Percentiles rank a stretch among this genome's conserved stretches.
Evolutionary conservation across 345 rosid species (phyloP).

Genomic region (Populus nigra): DNA sequence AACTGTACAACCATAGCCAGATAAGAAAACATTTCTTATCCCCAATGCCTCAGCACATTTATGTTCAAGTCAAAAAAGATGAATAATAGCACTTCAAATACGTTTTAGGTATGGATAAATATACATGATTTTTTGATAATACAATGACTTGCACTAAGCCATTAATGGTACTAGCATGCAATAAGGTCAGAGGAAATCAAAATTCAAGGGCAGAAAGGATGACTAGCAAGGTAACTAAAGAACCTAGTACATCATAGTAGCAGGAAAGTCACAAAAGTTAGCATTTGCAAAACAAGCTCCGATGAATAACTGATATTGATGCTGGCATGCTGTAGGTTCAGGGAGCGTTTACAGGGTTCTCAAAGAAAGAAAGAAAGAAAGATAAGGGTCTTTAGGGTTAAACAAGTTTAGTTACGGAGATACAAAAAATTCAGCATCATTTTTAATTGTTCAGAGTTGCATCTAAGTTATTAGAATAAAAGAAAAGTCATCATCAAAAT

Average conservation of each 20-base stretch:
- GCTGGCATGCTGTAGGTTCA: background rate
- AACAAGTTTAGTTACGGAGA: background rate
- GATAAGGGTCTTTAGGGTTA: background rate
- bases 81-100: background rate
- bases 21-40: background rate
- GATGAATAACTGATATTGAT: background rate
- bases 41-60: background rate
- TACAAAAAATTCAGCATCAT: background rate
- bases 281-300: background rate
- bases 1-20: background rate
- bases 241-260: background rate
- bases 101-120: background rate
- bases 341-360: too few relatives aligned
- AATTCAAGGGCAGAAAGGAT: background rate
- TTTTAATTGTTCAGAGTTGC: background rate
- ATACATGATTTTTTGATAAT: background rate
- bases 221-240: background rate
- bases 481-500: background rate
- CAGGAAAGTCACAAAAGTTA: background rate
- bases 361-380: too few relatives aligned
- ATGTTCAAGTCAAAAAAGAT: background rate
- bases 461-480: background rate
- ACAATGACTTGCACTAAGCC: background rate
- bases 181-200: background rate
- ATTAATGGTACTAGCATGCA: background rate